A percentile compares a stretch with the other conserved stretches of the same genome.
phyloP scores from a whole-genome alignment of 768 basidiomycete genomes.

The Termitomyces sp. region DNA sequence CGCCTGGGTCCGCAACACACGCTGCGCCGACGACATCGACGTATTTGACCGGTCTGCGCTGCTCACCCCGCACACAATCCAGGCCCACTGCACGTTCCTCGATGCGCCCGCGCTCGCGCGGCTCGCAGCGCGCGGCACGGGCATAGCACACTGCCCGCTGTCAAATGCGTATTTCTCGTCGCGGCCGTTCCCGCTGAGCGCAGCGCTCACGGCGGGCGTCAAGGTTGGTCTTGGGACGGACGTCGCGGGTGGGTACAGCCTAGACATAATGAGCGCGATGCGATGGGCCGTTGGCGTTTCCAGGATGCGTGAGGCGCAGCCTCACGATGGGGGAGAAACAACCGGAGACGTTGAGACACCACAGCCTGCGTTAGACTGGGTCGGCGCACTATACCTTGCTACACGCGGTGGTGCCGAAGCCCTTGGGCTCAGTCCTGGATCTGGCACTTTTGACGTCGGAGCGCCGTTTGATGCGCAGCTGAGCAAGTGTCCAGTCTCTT shows the following conservation, averaged over 20 bases:
- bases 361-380: conserved; percentile 61
- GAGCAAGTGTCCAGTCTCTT: conserved; percentile 37
- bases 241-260: conserved; percentile 79
- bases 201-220: conserved; percentile 59
- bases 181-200: conserved; percentile 60
- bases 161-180: conserved; percentile 87
- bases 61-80: conserved; percentile 60
- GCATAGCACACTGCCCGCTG: conserved; percentile 83
- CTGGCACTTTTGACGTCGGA: conserved; percentile 54
- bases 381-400: conserved; percentile 73
- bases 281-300: conserved; percentile 70
- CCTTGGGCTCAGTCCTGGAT: conserved; percentile 43
- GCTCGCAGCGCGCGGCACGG: conserved; percentile 43
- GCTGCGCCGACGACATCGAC: conserved; percentile 63
- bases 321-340: conserved; percentile 15
- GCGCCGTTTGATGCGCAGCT: conserved; percentile 69
- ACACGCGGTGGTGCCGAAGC: conserved; percentile 75
- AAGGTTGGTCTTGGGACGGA: conserved; percentile 81
- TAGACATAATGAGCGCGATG: conserved; percentile 78
- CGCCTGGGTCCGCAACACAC: conserved; percentile 57
- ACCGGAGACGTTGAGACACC: conserved; percentile 3
- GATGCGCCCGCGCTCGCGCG: conserved; percentile 40
- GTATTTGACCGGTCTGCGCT: conserved; percentile 61
- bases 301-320: conserved; percentile 51
- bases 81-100: conserved; percentile 89